These are phyloP conservation scores for Aspergillus saccharolyticus DNA, from an alignment of 495 filamentous ascomycete genomes.

Conservation along the genomic window DNA sequence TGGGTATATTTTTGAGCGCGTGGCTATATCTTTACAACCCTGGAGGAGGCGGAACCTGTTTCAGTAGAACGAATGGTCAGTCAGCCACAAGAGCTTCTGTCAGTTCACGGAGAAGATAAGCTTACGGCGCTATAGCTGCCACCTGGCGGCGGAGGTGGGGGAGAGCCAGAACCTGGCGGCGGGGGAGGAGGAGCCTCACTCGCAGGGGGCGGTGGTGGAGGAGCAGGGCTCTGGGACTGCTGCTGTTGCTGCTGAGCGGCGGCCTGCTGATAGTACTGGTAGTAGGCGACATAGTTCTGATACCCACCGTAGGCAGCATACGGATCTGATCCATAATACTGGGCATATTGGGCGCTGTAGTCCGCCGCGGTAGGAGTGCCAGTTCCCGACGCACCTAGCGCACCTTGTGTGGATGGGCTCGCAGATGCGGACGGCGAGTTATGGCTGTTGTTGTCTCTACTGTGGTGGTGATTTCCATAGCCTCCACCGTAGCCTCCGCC, in stretches of 20 bases:
- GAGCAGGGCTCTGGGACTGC: slow-evolving; percentile 42
- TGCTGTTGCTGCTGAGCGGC: slow-evolving; percentile 48
- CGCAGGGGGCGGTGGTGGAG: slow-evolving; percentile 57
- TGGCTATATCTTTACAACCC: slow-evolving; percentile 33
- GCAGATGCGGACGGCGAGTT: slow-evolving; percentile 38
- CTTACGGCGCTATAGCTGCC: slow-evolving; percentile 65
- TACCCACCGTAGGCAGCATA: slow-evolving; percentile 93
- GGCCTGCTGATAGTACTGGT: slow-evolving; percentile 66
- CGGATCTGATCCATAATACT: slow-evolving; percentile 77
- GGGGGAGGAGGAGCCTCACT: slow-evolving; percentile 62
- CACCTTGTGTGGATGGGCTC: slow-evolving; percentile 29
- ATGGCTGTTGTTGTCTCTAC: slow-evolving; percentile 11
- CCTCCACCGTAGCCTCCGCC: slow-evolving; percentile 31
- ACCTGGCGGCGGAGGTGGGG: slow-evolving; percentile 59
- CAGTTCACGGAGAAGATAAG: neutral
- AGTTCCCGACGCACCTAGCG: slow-evolving; percentile 34
- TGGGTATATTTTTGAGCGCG: neutral
- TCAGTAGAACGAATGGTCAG: neutral
- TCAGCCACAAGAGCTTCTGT: neutral
- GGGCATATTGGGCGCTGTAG: slow-evolving; percentile 79
- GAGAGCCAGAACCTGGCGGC: slow-evolving; percentile 57
- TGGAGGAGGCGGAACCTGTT: slow-evolving; percentile 49
- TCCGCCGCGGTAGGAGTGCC: slow-evolving; percentile 43
- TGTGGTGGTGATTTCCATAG: slow-evolving; percentile 36
- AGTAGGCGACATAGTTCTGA: slow-evolving; percentile 61